These are phyloP conservation scores for Aspergillus nidulans DNA, from an alignment of 495 filamentous ascomycete genomes.

Conservation along the genomic window DNA sequence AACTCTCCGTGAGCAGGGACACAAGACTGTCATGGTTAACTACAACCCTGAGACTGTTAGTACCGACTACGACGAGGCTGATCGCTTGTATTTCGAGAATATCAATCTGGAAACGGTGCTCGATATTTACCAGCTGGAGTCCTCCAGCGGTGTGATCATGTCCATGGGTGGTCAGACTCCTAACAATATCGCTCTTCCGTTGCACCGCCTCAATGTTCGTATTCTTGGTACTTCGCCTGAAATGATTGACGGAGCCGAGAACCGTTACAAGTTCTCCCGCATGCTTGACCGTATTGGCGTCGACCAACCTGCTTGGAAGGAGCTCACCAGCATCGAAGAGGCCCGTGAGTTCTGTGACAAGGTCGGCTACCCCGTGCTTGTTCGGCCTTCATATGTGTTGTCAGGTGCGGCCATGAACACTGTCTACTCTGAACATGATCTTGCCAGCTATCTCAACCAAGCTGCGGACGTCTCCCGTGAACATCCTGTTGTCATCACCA, in stretches of 20 bases:
- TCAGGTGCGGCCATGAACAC: slow-evolving; percentile 99
- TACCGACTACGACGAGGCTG: slow-evolving; percentile 96
- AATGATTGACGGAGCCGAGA: slow-evolving; percentile 98
- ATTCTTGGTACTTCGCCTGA: slow-evolving; percentile 94
- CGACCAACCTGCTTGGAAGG: slow-evolving; percentile 97
- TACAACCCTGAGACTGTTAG: slow-evolving; percentile 93
- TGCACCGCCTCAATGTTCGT: slow-evolving; percentile 84
- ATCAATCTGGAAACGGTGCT: slow-evolving; percentile 92
- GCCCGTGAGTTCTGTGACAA: slow-evolving; percentile 80
- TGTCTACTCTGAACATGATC: slow-evolving; percentile 86
- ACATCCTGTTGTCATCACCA: slow-evolving; percentile 97
- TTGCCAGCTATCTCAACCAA: slow-evolving; percentile 86
- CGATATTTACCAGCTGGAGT: slow-evolving; percentile 91
- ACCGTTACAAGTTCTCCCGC: slow-evolving; percentile 97
- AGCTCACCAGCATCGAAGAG: slow-evolving; percentile 85
- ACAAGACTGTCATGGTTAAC: slow-evolving; percentile 99
- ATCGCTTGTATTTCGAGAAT: slow-evolving; percentile 94
- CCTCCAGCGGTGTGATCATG: slow-evolving; percentile 84
- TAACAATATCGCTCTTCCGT: slow-evolving; percentile 92
- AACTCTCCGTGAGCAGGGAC: slow-evolving; percentile 78
- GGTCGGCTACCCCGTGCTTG: slow-evolving; percentile 90
- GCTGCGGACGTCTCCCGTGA: slow-evolving; percentile 91
- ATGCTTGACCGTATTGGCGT: slow-evolving; percentile 93
- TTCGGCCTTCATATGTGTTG: slow-evolving; percentile 94
- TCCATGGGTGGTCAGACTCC: slow-evolving; percentile 98